Evolutionary conservation across 2,329 filamentous ascomycete genomes (phyloP).

Genomic region (Pseudopithomyces maydicus): DNA sequence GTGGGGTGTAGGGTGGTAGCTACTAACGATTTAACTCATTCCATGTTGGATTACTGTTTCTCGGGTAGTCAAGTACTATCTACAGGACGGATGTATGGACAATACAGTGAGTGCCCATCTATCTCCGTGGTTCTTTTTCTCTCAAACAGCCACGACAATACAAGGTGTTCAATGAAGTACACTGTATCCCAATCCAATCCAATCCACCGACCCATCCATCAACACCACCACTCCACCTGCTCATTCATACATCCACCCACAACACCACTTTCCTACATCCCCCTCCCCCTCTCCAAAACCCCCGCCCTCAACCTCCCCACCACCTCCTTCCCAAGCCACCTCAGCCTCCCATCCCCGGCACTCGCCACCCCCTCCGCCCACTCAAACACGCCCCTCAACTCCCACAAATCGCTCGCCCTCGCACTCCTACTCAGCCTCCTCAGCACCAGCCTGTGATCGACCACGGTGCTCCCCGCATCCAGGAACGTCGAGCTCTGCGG

Average conservation of each 20-base stretch:
- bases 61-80: no score
- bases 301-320: conserved; percentile 41
- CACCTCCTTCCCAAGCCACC: conserved; percentile 63
- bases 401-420: conserved; percentile 55
- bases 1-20: no score
- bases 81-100: no score
- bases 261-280: background rate
- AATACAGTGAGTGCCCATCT: no score
- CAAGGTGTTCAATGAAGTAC: no score
- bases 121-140: no score
- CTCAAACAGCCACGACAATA: no score
- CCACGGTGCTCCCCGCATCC: conserved; percentile 62
- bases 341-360: conserved; percentile 45
- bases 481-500: conserved; percentile 53
- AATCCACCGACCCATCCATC: no score
- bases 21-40: no score
- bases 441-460: conserved; percentile 76
- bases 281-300: conserved; percentile 16
- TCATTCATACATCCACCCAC: background rate
- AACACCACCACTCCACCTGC: no score
- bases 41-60: no score
- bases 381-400: conserved; percentile 66
- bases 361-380: conserved; percentile 61
- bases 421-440: conserved; percentile 53
- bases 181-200: no score